Base-by-base conservation (phyloP, 805 yeast genomes). In the Starmerella floris region DNA sequence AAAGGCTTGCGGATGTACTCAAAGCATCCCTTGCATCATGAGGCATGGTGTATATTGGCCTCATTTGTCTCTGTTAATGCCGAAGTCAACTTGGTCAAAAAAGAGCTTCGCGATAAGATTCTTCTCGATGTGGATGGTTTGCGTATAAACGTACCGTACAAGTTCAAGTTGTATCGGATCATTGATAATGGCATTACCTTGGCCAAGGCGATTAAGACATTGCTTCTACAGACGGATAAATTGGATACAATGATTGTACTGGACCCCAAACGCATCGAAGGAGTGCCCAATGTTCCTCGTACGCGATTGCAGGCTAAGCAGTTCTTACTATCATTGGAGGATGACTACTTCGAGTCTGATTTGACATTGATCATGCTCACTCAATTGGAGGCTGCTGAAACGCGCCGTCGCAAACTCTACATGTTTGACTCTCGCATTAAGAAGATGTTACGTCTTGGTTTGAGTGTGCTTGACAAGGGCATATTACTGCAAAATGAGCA, bases 281-380 rank as follows among this genome's bases (percentile, higher is more conserved):
- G 40, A 41, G 58, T 53, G 41, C 65, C 56, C 28, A 51, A 50
- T 3, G 47, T 62, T 16, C 63, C 88, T 2, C 54, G 58, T 28
- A 61, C 83, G 2, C 68, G 70, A 20, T 51, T 85, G 30, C 69
- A 63, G 33, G 66, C 93, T 0, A 65, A 65, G 5, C 64, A 72
- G 32, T 66, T 83, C 48, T 65, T 79, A 4, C 62, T 85, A 30
- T 68, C 79, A 21, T 67, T 85, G 49, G 94, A 83, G 43, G 94
- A 83, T 58, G 96, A 88, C 60, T 88, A 94, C 6, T 85, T 87
- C 58, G 97, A 88, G 59, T 66, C 76, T 6, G 77, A 83, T 52
- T 62, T 87, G 37, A 70, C 74, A 20, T 65, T 73, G 54, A 73
- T 79, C 23, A 76, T 70, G 53, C 77, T 78, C 51, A 66, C 79